Percentiles rank a stretch among this genome's conserved stretches.
phyloP scores from a whole-genome alignment of 202 grass and related monocot species.

The Alloteropsis angusta region DNA sequence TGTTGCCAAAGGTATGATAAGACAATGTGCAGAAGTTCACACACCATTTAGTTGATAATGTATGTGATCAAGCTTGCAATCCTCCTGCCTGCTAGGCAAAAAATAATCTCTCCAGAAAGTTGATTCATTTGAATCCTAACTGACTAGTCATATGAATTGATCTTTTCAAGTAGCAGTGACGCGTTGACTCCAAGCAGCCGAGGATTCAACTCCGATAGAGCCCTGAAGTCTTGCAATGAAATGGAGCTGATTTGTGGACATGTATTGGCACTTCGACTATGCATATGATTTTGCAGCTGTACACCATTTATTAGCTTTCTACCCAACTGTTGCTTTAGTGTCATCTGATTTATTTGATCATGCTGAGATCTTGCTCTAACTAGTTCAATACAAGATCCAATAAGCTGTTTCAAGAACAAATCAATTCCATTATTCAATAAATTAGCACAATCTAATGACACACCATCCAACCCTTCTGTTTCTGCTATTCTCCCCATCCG shows the following conservation, averaged over 20 bases:
- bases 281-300: slow-evolving; percentile 3
- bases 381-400: slow-evolving; percentile 42
- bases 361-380: neutral
- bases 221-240: slow-evolving; percentile 45
- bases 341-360: slow-evolving; percentile 11
- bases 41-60: neutral
- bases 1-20: neutral
- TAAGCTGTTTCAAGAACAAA: slow-evolving; percentile 40
- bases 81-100: neutral
- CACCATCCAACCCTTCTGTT: slow-evolving; percentile 38
- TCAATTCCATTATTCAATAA: slow-evolving; percentile 51
- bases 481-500: slow-evolving; percentile 37
- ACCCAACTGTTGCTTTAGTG: neutral
- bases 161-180: slow-evolving; percentile 44
- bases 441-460: slow-evolving; percentile 40
- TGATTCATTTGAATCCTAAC: neutral
- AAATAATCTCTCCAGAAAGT: neutral
- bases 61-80: neutral
- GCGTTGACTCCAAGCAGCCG: slow-evolving; percentile 36
- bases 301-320: neutral
- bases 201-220: slow-evolving; percentile 44
- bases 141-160: slow-evolving; percentile 9
- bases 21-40: neutral
- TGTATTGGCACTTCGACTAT: neutral
- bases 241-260: neutral